These are phyloP conservation scores for Xylaria telfairii DNA, from an alignment of 495 filamentous ascomycete genomes.

Conservation along the genomic window DNA sequence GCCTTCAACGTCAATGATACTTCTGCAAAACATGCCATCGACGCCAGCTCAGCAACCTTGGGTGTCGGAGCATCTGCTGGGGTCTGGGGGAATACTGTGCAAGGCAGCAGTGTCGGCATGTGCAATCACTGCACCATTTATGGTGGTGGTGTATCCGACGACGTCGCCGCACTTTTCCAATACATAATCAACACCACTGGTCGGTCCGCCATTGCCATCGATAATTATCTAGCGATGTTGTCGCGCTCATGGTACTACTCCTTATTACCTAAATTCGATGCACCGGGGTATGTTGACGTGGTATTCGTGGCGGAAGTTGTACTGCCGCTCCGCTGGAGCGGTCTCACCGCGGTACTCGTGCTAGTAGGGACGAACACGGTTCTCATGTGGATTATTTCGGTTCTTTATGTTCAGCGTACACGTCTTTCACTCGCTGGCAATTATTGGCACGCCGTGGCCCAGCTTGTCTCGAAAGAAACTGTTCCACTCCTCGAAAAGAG, in stretches of 20 bases:
- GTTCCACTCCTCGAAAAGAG: background rate
- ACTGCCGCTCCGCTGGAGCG: background rate
- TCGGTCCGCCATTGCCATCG: background rate
- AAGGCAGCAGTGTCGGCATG: background rate
- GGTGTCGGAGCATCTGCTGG: background rate
- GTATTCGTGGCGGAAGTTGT: background rate
- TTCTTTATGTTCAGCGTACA: background rate
- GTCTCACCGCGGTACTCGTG: background rate
- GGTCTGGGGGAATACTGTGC: background rate
- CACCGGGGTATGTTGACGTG: background rate
- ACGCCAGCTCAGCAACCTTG: background rate
- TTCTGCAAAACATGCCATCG: background rate
- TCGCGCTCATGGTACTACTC: background rate
- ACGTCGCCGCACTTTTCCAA: background rate
- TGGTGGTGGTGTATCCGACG: background rate
- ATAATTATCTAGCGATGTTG: background rate
- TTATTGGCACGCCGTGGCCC: slow-evolving; percentile 6
- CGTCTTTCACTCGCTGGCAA: background rate
- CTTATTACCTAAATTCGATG: background rate
- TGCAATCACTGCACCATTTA: background rate
- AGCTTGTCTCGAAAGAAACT: background rate
- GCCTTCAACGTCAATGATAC: background rate
- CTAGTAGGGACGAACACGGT: background rate
- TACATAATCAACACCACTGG: background rate
- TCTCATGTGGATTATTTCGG: background rate